Conservation (phyloP, 2,329 filamentous ascomycete genomes). For the Ascochyta pisi region DNA sequence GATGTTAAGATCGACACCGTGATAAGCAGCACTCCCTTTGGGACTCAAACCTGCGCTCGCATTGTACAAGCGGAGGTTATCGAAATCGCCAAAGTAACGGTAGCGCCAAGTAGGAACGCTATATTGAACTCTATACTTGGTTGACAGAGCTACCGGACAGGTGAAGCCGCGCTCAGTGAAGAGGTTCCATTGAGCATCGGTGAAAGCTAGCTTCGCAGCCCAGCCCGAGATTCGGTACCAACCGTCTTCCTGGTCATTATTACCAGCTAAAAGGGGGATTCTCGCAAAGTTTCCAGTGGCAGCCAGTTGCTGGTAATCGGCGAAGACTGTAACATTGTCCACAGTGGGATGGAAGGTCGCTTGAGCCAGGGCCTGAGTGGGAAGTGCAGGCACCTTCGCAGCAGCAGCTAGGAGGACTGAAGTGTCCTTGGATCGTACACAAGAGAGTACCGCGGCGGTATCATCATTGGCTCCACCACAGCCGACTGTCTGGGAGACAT, state of each 20-base stretch:
- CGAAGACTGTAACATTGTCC: slow-evolving; percentile 41
- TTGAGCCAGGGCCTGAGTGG: slow-evolving; percentile 31
- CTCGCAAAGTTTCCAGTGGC: slow-evolving; percentile 31
- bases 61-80: slow-evolving; percentile 44
- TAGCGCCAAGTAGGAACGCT: slow-evolving; percentile 48
- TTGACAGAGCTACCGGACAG: slow-evolving; percentile 29
- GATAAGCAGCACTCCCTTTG: slow-evolving; percentile 46
- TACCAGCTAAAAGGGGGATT: slow-evolving; percentile 33
- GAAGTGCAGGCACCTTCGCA: slow-evolving; percentile 34
- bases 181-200: slow-evolving; percentile 32
- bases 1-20: slow-evolving; percentile 45
- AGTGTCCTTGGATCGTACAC: slow-evolving; percentile 44
- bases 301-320: slow-evolving; percentile 36
- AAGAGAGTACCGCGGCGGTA: slow-evolving; percentile 40
- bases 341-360: slow-evolving; percentile 42
- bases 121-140: slow-evolving; percentile 30
- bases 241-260: slow-evolving; percentile 35
- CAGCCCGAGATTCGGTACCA: slow-evolving; percentile 39
- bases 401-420: slow-evolving; percentile 33
- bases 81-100: slow-evolving; percentile 47
- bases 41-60: slow-evolving; percentile 30
- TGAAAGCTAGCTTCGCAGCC: slow-evolving; percentile 29
- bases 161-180: slow-evolving; percentile 35
- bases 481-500: slow-evolving; percentile 49
- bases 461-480: slow-evolving; percentile 39